Conservation (phyloP, 495 filamentous ascomycete species). For the Penicillium cosmopolitanum region DNA sequence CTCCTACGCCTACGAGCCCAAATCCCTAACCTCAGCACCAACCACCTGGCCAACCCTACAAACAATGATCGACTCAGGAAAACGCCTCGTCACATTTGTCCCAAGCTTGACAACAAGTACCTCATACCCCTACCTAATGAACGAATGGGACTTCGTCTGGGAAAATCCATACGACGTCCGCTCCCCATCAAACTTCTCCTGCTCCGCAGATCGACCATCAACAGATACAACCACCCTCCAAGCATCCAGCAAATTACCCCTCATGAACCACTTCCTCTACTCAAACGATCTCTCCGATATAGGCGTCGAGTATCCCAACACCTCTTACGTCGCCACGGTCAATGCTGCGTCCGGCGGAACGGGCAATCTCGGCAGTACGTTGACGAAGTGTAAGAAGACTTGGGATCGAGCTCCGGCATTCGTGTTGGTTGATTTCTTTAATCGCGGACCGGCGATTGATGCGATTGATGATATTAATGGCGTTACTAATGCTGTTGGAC, state of each 20-base stretch:
- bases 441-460: constrained; percentile 62
- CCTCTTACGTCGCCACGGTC: constrained; percentile 58
- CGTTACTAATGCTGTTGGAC: constrained; percentile 51
- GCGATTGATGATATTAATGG: constrained; percentile 68
- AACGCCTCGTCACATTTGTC: constrained; percentile 68
- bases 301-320: constrained; percentile 63
- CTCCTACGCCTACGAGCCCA: constrained; percentile 63
- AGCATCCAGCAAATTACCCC: constrained; percentile 51
- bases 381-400: constrained; percentile 53
- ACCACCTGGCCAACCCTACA: constrained; percentile 70
- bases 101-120: constrained; percentile 53
- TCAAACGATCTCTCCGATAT: constrained; percentile 40
- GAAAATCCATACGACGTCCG: constrained; percentile 76
- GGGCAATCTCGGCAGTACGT: constrained; percentile 65
- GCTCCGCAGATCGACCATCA: constrained; percentile 65
- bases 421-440: constrained; percentile 76
- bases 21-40: constrained; percentile 44
- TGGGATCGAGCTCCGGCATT: constrained; percentile 65
- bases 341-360: constrained; percentile 56
- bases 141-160: constrained; percentile 76
- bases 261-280: constrained; percentile 78
- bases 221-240: constrained; percentile 42
- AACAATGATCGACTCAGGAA: constrained; percentile 64
- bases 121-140: constrained; percentile 65
- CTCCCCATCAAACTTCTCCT: constrained; percentile 64